Base-by-base conservation (phyloP, 768 basidiomycete species). In the Exsudoporus frostii region DNA sequence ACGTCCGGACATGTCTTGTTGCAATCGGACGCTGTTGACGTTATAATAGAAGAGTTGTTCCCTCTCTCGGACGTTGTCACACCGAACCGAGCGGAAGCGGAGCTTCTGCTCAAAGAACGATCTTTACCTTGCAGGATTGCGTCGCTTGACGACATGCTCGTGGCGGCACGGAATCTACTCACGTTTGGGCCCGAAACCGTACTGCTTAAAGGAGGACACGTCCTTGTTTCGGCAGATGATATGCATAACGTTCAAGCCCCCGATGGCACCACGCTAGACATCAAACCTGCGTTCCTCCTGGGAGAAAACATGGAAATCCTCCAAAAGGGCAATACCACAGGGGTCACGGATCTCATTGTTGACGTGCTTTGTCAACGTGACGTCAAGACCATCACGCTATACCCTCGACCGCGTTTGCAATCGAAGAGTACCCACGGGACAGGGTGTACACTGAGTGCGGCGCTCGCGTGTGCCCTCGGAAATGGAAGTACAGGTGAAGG, bases 381-480 rank as follows among this genome's bases (percentile, higher is more conserved):
- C 34, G 56, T 65, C 41, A 65, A 71, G 13, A 58, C 60, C 5
- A 70, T 70, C 30, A 79, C 80, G 2, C 47, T 90, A 17, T 86
- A 84, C 54, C 74, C 81, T 19, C 77, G 82, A 7, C 84, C 87
- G 2, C 73, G 80, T 14, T 71, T 92, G 20, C 74, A 85, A 14
- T 83, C 88, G 7, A 78, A 71, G 32, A 90, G 77, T 58, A 97
- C 93, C 0, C 94, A 96, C 64, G 94, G 94, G 1, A 97, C 94
- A 0, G 94, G 93, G 2, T 97, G 93, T 66, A 97, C 94, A 0
- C 74, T 97, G n/a, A 86, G 85, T 42, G 85, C 93, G 0, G 90
- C 92, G 0, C 78, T 96, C 17, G 85, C 86, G 2, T 84, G 83
- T 50, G 76, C 76, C 6, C 72, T 94, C 15, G 86, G 81, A 3